These are phyloP conservation scores for Candolleomyces aberdarensis DNA, from an alignment of 768 basidiomycete genomes.

Conservation along the genomic window DNA sequence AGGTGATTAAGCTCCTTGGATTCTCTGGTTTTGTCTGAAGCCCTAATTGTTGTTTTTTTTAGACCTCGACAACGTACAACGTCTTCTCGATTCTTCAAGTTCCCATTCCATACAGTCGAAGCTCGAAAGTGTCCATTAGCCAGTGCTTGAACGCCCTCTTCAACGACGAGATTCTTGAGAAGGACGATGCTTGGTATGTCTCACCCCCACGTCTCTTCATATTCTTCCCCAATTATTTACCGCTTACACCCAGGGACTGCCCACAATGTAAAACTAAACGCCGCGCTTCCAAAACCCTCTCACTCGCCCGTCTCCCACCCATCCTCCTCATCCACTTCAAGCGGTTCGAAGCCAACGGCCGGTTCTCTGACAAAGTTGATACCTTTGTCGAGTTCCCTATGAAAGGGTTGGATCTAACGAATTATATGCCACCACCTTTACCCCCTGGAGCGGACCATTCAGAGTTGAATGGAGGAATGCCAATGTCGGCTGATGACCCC, in stretches of 20 bases:
- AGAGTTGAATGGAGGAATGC: conserved; percentile 42
- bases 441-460: conserved; percentile 59
- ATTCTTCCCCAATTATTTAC: not conserved
- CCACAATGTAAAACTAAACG: conserved; percentile 90
- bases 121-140: conserved; percentile 64
- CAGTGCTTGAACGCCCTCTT: conserved; percentile 90
- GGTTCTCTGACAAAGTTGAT: conserved; percentile 95
- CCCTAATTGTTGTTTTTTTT: not conserved
- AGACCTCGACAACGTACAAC: conserved; percentile 98
- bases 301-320: conserved; percentile 89
- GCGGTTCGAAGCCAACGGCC: conserved; percentile 86
- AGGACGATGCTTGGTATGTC: conserved; percentile 85
- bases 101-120: conserved; percentile 72
- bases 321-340: conserved; percentile 91
- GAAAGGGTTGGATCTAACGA: conserved; percentile 57
- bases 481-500: conserved; percentile 61
- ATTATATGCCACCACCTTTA: conserved; percentile 82
- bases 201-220: not conserved
- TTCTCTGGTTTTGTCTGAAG: conserved; percentile 4
- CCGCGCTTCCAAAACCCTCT: conserved; percentile 81
- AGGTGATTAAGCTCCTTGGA: conserved; percentile 43
- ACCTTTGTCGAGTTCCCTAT: conserved; percentile 90
- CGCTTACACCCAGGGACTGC: conserved; percentile 69
- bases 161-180: conserved; percentile 85
- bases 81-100: conserved; percentile 93